These are phyloP conservation scores for Trametes coccinea DNA, from an alignment of 768 basidiomycete species.

Conservation along the genomic window DNA sequence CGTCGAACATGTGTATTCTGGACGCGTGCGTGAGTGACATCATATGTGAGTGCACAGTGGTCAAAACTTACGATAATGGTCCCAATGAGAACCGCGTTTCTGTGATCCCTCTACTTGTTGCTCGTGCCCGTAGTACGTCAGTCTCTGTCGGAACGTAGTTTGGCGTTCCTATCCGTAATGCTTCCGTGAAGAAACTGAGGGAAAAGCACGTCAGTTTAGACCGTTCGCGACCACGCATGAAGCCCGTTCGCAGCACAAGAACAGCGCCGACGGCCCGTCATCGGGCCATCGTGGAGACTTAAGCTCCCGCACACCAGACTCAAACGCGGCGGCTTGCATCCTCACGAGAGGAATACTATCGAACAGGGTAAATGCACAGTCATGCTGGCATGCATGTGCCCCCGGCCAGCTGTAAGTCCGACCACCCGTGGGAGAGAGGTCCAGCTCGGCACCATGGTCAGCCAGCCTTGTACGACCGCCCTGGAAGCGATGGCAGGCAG, in stretches of 20 bases:
- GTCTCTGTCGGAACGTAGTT: slow-evolving; percentile 85
- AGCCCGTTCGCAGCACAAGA: not conserved
- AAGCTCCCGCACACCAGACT: not conserved
- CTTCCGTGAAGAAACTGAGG: slow-evolving; percentile 80
- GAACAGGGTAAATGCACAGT: not conserved
- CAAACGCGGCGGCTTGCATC: not conserved
- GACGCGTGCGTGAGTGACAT: not conserved
- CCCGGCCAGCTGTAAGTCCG: not conserved
- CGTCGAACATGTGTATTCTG: slow-evolving; percentile 74
- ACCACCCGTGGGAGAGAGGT: slow-evolving; percentile 1
- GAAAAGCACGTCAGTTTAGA: not conserved
- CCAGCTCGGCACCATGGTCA: not conserved
- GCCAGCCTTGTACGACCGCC: not conserved
- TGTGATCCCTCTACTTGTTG: slow-evolving; percentile 87
- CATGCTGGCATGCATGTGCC: not conserved
- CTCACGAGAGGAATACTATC: not conserved
- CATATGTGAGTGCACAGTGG: not conserved
- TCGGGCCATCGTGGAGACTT: not conserved
- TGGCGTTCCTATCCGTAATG: slow-evolving; percentile 76
- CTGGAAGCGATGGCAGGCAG: not conserved
- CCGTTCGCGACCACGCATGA: not conserved
- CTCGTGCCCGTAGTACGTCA: slow-evolving; percentile 86
- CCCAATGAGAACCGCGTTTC: slow-evolving; percentile 84
- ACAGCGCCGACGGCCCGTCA: not conserved
- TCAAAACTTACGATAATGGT: slow-evolving; percentile 36